These are phyloP conservation scores for Mucor indicus DNA, from an alignment of 371 early-diverging fungal species.

Conservation along the genomic window DNA sequence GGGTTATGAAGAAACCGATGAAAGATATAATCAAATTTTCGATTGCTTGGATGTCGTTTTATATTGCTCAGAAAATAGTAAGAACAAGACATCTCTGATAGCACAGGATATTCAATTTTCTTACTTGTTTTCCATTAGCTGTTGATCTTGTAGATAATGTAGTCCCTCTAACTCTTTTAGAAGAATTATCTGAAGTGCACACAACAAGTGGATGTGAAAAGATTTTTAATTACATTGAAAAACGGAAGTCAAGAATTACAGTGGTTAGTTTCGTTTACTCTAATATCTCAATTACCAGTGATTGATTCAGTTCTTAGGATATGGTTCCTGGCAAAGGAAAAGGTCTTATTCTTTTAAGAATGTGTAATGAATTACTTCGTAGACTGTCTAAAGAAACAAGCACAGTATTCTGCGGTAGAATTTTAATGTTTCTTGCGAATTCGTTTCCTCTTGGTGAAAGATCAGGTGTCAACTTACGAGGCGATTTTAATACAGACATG, in stretches of 20 bases:
- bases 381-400: slow-evolving; percentile 77
- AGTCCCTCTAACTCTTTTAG: slow-evolving; percentile 53
- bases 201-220: slow-evolving; percentile 58
- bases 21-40: slow-evolving; percentile 21
- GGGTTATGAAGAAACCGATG: slow-evolving; percentile 20
- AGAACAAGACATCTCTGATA: background rate
- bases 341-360: slow-evolving; percentile 73
- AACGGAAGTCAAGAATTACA: slow-evolving; percentile 49
- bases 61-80: slow-evolving; percentile 33
- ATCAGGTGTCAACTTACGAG: slow-evolving; percentile 79
- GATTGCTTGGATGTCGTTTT: slow-evolving; percentile 38
- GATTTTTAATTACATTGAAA: slow-evolving; percentile 67
- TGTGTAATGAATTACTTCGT: slow-evolving; percentile 82
- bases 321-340: slow-evolving; percentile 76
- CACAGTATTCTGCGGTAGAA: slow-evolving; percentile 80
- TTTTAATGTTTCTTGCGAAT: slow-evolving; percentile 77
- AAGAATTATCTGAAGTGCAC: slow-evolving; percentile 67
- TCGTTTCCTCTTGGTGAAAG: slow-evolving; percentile 80
- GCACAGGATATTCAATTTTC: background rate
- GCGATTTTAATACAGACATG: slow-evolving; percentile 77
- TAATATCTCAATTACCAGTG: too few species aligned
- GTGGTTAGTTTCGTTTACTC: slow-evolving; percentile 54
- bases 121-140: background rate
- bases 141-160: slow-evolving; percentile 42
- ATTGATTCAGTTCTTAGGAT: slow-evolving; percentile 38